Evolutionary conservation across 768 basidiomycete species (phyloP).

Genomic region (Tylopilus sp.): DNA sequence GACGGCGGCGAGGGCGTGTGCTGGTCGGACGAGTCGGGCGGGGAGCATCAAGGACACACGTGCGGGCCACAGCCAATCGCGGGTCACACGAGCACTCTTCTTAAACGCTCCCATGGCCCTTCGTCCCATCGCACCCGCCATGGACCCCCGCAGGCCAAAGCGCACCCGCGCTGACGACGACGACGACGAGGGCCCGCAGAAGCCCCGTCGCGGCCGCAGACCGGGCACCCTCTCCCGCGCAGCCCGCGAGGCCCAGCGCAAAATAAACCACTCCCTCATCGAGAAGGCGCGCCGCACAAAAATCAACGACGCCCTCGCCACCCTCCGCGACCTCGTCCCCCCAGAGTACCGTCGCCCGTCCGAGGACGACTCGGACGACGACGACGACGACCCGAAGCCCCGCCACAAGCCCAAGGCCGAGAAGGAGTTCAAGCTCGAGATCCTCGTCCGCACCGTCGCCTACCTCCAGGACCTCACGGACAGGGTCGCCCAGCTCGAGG

Average conservation of each 20-base stretch:
- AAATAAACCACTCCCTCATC: conserved; percentile 92
- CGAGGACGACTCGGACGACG: conserved; percentile 27
- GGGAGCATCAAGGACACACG: conserved; percentile 1
- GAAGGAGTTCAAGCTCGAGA: conserved; percentile 92
- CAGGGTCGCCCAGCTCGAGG: conserved; percentile 47
- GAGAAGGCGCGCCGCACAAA: conserved; percentile 92
- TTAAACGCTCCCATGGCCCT: conserved; percentile 3
- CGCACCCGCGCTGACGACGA: conserved; percentile 28
- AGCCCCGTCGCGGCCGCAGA: conserved; percentile 62
- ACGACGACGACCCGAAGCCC: conserved; percentile 31
- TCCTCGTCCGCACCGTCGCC: conserved; percentile 76
- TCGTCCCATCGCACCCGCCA: conserved; percentile 27
- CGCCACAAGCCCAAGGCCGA: conserved; percentile 42
- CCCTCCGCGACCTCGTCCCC: conserved; percentile 76
- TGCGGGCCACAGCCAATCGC: conserved; percentile 17
- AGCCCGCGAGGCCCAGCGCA: conserved; percentile 82
- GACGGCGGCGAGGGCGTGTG: background rate
- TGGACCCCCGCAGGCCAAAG: conserved; percentile 42
- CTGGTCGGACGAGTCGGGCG: background rate
- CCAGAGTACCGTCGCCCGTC: conserved; percentile 40
- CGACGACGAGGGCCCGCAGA: background rate
- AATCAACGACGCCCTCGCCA: conserved; percentile 87
- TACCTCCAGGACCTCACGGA: conserved; percentile 71
- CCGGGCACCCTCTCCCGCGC: conserved; percentile 70
- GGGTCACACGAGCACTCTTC: conserved; percentile 23